phyloP scores from a whole-genome alignment of 2,329 filamentous ascomycete genomes.

The Dactylellina cionopaga region DNA sequence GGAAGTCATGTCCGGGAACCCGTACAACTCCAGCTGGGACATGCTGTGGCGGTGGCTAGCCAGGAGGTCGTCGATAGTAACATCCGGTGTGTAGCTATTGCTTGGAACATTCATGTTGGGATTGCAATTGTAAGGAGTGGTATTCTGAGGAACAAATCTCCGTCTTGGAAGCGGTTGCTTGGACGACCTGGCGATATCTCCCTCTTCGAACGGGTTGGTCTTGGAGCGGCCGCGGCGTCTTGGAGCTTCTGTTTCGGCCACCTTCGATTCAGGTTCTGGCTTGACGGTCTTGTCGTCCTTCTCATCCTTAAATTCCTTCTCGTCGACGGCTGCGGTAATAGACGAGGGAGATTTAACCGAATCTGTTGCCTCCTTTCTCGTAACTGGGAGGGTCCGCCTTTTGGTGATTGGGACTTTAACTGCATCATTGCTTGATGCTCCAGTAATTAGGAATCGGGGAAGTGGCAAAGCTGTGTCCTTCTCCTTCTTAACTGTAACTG shows the following conservation, averaged over 20 bases:
- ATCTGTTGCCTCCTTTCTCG: constrained; percentile 31
- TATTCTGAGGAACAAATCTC: constrained; percentile 37
- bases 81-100: constrained; percentile 28
- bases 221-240: constrained; percentile 37
- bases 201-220: constrained; percentile 50
- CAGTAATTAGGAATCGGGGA: constrained; percentile 46
- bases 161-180: constrained; percentile 34
- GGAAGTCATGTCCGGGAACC: constrained; percentile 47
- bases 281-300: constrained; percentile 47
- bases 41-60: constrained; percentile 47
- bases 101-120: constrained; percentile 24
- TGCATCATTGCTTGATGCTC: constrained; percentile 29
- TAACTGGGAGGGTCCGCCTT: constrained; percentile 36
- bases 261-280: constrained; percentile 3
- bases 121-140: constrained; percentile 42
- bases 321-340: constrained; percentile 29
- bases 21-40: constrained; percentile 46
- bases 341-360: constrained; percentile 48
- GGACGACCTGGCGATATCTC: constrained; percentile 41
- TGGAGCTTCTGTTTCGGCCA: constrained; percentile 10
- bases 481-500: constrained; percentile 43
- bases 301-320: constrained; percentile 41
- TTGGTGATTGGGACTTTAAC: constrained; percentile 27
- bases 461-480: constrained; percentile 50
- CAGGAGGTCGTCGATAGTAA: constrained; percentile 47